Percentiles rank a stretch among this genome's conserved stretches.
These are phyloP conservation scores for Scytalidium sp. DNA, from an alignment of 2,329 filamentous ascomycete species.

Conservation along the genomic window DNA sequence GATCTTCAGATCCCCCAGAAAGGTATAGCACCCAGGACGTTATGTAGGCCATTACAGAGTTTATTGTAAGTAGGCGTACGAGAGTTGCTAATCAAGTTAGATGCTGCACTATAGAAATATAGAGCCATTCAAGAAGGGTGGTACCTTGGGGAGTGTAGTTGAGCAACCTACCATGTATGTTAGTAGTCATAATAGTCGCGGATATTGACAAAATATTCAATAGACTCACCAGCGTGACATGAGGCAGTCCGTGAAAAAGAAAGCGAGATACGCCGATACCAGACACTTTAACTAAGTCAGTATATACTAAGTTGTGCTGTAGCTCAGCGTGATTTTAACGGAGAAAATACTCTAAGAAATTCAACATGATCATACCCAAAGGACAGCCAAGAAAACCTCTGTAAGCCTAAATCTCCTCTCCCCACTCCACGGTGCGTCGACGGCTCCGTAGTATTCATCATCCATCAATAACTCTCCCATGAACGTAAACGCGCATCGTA, in stretches of 20 bases:
- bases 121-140: neutral
- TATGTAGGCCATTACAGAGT: conserved; percentile 70
- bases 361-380: conserved; percentile 57
- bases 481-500: conserved; percentile 66
- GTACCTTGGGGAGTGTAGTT: conserved; percentile 71
- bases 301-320: conserved; percentile 12
- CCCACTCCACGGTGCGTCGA: conserved; percentile 37
- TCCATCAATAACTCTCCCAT: conserved; percentile 59
- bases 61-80: conserved; percentile 73
- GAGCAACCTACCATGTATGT: conserved; percentile 58
- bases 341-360: neutral
- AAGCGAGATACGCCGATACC: conserved; percentile 74
- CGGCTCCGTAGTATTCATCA: conserved; percentile 34
- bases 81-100: conserved; percentile 56
- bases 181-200: neutral
- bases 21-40: conserved; percentile 71
- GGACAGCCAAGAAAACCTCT: conserved; percentile 68
- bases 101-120: neutral
- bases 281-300: conserved; percentile 54
- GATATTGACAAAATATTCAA: neutral
- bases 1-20: conserved; percentile 67
- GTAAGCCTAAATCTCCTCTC: conserved; percentile 55
- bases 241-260: conserved; percentile 80
- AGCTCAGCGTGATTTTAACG: neutral
- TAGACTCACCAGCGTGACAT: conserved; percentile 72